phyloP scores from a whole-genome alignment of 805 yeast genomes.

The Ogataea zsoltii region DNA sequence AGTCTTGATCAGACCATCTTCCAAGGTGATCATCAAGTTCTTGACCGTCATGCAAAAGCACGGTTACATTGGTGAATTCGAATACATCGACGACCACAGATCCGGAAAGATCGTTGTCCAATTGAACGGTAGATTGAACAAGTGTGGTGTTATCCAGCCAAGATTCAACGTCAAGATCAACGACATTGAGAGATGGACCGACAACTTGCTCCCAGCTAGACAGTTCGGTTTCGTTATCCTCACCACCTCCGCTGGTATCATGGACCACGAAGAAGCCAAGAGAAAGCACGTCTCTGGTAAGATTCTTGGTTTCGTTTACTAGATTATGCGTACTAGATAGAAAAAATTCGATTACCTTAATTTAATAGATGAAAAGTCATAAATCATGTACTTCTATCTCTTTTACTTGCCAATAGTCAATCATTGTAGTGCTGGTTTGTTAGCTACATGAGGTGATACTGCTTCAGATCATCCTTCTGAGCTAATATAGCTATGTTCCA shows the following conservation, averaged over 20 bases:
- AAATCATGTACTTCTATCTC: conserved; percentile 2
- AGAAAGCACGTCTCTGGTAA: conserved; percentile 99
- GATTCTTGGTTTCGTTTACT: conserved; percentile 97
- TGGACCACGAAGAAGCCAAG: conserved; percentile 99
- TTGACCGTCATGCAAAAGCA: conserved; percentile 96
- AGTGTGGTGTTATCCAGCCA: conserved; percentile 98
- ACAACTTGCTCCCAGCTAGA: conserved; percentile 97
- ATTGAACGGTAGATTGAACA: conserved; percentile 97
- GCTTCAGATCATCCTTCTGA: too few relatives aligned
- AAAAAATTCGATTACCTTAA: conserved; percentile 1
- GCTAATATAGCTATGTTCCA: too few relatives aligned
- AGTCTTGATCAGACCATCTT: conserved; percentile 96
- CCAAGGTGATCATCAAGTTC: conserved; percentile 97
- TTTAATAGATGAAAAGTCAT: conserved; percentile 2
- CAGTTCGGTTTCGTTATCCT: conserved; percentile 97
- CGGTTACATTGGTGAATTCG: conserved; percentile 97
- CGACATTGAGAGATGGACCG: conserved; percentile 98
- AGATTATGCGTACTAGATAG: conserved; percentile 30
- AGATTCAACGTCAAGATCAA: conserved; percentile 95
- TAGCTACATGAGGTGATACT: background rate
- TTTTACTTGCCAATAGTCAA: background rate
- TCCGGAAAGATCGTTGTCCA: conserved; percentile 96
- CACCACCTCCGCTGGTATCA: conserved; percentile 98
- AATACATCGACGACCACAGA: conserved; percentile 98
- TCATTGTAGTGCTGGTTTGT: background rate